Percentiles rank a stretch among this genome's conserved stretches.
Conservation (phyloP, 1,139 yeast genomes). For the Lodderomyces jiufengensis region DNA sequence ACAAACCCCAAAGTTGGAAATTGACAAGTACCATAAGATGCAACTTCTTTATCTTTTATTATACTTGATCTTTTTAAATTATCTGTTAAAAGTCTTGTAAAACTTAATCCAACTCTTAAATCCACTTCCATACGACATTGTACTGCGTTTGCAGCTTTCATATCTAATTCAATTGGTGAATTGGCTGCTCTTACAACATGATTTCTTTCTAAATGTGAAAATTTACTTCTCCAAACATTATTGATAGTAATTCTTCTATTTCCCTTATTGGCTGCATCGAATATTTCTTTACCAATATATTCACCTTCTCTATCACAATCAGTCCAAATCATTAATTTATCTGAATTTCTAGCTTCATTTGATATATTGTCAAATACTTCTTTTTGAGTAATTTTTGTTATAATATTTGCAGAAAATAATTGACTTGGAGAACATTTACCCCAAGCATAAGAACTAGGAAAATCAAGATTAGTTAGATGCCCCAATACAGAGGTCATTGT, state of each 20-base stretch:
- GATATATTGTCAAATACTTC: constrained; percentile 68
- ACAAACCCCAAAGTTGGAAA: constrained; percentile 96
- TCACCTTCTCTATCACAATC: constrained; percentile 99
- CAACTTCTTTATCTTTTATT: constrained; percentile 26
- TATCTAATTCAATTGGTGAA: constrained; percentile 60
- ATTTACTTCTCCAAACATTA: constrained; percentile 68
- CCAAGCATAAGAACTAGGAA: constrained; percentile 67
- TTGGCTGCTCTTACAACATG: constrained; percentile 78
- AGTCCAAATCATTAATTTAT: constrained; percentile 88
- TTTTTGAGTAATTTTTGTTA: constrained; percentile 35
- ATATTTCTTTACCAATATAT: constrained; percentile 85
- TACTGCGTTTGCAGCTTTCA: constrained; percentile 77
- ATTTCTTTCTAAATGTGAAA: constrained; percentile 77
- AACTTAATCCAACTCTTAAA: constrained; percentile 82
- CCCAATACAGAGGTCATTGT: constrained; percentile 93
- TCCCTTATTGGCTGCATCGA: constrained; percentile 58
- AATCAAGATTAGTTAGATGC: constrained; percentile 67
- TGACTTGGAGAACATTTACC: constrained; percentile 60
- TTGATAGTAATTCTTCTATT: constrained; percentile 47
- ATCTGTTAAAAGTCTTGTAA: constrained; percentile 73
- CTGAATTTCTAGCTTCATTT: constrained; percentile 58
- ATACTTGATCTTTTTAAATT: constrained; percentile 32
- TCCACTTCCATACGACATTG: constrained; percentile 84
- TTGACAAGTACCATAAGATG: constrained; percentile 92
- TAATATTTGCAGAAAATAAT: constrained; percentile 65